Conservation (phyloP, 495 filamentous ascomycete genomes). For the Diplogelasinospora grovesii region DNA sequence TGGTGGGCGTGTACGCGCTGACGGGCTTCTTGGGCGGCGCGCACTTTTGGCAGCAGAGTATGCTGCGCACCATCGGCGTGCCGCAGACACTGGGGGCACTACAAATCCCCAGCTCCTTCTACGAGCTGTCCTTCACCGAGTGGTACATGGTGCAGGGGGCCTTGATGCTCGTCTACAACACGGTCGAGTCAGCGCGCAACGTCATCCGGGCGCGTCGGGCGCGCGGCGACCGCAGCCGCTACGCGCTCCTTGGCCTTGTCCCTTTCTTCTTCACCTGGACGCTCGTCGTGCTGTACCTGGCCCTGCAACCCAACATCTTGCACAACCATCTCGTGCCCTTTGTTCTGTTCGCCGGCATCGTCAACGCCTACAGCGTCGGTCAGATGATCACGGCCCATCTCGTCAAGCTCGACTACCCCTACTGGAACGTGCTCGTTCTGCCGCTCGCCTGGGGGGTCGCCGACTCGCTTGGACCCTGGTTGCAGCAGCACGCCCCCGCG, state of each 20-base stretch:
- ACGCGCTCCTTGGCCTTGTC: constrained; percentile 71
- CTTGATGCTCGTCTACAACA: constrained; percentile 78
- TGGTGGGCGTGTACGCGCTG: constrained; percentile 75
- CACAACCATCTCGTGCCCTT: constrained; percentile 80
- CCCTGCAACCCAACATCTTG: constrained; percentile 76
- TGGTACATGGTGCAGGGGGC: constrained; percentile 93
- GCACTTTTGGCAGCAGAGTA: constrained; percentile 83
- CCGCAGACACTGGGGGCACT: constrained; percentile 48
- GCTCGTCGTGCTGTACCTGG: constrained; percentile 68
- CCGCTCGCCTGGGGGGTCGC: constrained; percentile 64
- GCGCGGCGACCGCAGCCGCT: constrained; percentile 59
- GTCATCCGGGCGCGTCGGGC: constrained; percentile 73
- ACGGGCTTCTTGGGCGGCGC: constrained; percentile 81
- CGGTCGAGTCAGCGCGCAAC: constrained; percentile 63
- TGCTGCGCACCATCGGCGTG: constrained; percentile 67
- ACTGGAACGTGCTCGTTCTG: constrained; percentile 70
- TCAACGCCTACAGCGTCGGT: constrained; percentile 91
- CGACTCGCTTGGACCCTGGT: constrained; percentile 66
- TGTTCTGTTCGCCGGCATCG: constrained; percentile 72
- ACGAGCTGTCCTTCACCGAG: constrained; percentile 75
- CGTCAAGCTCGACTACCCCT: constrained; percentile 76
- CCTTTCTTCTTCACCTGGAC: constrained; percentile 74
- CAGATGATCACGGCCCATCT: constrained; percentile 93
- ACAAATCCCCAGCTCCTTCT: constrained; percentile 61
- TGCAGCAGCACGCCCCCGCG: constrained; percentile 48